Percentiles rank a stretch among this genome's conserved stretches.
Evolutionary conservation across 306 rosid species (phyloP).

Genomic region (Castanea crenata): DNA sequence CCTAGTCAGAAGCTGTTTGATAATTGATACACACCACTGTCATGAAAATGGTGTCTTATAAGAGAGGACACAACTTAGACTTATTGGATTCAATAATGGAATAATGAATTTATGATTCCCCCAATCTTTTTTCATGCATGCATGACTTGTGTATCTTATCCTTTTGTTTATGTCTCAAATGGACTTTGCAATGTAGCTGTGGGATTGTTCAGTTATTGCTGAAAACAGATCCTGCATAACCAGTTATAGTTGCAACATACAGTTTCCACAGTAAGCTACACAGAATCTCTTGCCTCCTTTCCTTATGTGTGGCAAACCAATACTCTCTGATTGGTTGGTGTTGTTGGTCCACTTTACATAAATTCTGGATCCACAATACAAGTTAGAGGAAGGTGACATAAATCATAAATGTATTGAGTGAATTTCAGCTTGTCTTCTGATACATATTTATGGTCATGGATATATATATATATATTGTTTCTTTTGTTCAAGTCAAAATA

Average conservation of each 20-base stretch:
- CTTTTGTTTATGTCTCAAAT: not conserved
- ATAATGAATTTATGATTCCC: slow-evolving; percentile 11
- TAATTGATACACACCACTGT: slow-evolving; percentile 3
- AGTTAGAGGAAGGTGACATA: too few species aligned
- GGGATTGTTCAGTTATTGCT: not conserved
- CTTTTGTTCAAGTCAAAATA: too few species aligned
- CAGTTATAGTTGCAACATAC: not conserved
- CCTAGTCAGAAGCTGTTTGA: slow-evolving; percentile 17
- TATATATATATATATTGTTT: too few species aligned
- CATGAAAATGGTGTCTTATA: slow-evolving; percentile 32
- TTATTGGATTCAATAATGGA: slow-evolving; percentile 31
- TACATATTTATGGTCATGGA: too few species aligned
- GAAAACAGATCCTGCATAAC: not conserved
- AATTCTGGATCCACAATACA: not conserved
- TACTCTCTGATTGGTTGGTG: not conserved
- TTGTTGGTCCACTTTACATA: not conserved
- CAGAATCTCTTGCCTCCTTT: not conserved
- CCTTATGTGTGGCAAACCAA: not conserved
- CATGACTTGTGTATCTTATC: slow-evolving; percentile 8
- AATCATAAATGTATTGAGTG: too few species aligned
- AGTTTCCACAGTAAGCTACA: too few species aligned
- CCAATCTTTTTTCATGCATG: not conserved
- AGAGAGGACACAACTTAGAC: slow-evolving; percentile 19
- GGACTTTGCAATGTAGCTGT: not conserved
- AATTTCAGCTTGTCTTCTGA: too few species aligned